A percentile compares a stretch with the other conserved stretches of the same genome.
These are phyloP conservation scores for Cercospora beticola DNA, from an alignment of 2,329 filamentous ascomycete species.

Conservation along the genomic window DNA sequence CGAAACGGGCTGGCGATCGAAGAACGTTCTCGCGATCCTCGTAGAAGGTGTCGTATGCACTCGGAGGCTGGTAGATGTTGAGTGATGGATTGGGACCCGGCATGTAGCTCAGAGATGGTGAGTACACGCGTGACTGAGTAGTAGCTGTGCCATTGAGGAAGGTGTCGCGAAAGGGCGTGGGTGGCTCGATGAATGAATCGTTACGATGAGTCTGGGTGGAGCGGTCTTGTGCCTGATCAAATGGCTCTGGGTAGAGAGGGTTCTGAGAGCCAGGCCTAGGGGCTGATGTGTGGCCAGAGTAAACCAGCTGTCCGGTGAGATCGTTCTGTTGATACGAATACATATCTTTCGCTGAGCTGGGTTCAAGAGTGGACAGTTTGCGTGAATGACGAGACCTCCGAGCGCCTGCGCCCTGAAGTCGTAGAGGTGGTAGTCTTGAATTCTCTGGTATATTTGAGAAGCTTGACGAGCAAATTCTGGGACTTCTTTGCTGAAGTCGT, in stretches of 20 bases:
- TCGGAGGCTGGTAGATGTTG: not conserved
- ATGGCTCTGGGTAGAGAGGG: not conserved
- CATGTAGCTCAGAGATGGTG: not conserved
- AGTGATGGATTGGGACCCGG: not conserved
- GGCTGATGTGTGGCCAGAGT: not conserved
- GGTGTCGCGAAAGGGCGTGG: not conserved
- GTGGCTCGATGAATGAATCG: not conserved
- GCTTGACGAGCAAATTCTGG: not conserved
- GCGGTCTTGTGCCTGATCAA: not conserved
- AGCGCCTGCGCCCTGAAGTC: conserved; percentile 5
- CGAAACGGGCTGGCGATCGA: not conserved
- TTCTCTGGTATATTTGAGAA: not conserved
- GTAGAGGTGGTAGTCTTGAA: conserved; percentile 8
- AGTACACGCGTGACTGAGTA: not conserved
- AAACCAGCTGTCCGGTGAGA: not conserved
- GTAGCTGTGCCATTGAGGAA: not conserved
- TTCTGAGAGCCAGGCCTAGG: not conserved
- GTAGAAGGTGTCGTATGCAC: not conserved
- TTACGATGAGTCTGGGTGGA: not conserved
- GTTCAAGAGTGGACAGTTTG: conserved; percentile 8
- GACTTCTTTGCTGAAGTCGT: not conserved
- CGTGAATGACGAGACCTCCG: not conserved
- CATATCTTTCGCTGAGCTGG: not conserved
- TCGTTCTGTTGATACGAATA: not conserved
- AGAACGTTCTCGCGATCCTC: not conserved